Percentiles rank a stretch among this genome's conserved stretches.
These are phyloP conservation scores for Dipteronia dyeriana DNA, from an alignment of 345 rosid species.

Conservation along the genomic window DNA sequence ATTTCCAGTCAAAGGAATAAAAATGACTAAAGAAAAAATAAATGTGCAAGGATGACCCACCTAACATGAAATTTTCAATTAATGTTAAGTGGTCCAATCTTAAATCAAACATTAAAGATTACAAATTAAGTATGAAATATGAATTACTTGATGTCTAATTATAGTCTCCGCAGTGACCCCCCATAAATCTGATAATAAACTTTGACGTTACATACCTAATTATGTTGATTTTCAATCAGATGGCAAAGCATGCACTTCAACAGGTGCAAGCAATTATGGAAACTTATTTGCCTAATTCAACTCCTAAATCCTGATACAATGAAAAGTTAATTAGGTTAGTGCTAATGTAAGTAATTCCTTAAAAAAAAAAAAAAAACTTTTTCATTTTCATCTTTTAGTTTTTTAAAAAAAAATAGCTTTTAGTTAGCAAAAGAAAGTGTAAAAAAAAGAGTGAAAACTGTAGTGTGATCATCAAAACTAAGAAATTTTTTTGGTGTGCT, in stretches of 20 bases:
- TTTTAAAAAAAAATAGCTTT: too few relatives aligned
- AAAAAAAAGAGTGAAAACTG: too few relatives aligned
- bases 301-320: neutral
- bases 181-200: neutral
- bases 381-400: neutral
- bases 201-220: neutral
- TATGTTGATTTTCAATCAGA: neutral
- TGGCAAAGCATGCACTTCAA: neutral
- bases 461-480: neutral
- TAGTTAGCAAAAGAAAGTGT: too few relatives aligned
- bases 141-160: neutral
- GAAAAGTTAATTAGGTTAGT: neutral
- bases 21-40: neutral
- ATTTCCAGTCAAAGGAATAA: neutral
- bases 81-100: neutral
- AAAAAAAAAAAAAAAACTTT: too few relatives aligned
- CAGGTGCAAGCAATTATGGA: neutral
- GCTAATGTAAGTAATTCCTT: too few relatives aligned
- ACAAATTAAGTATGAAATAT: neutral
- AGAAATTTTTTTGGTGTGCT: neutral
- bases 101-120: neutral
- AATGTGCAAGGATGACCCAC: neutral
- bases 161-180: neutral
- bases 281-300: neutral
- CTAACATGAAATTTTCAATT: neutral